phyloP scores from a whole-genome alignment of 148 eudicot genomes.

The Rhododendron vialii region DNA sequence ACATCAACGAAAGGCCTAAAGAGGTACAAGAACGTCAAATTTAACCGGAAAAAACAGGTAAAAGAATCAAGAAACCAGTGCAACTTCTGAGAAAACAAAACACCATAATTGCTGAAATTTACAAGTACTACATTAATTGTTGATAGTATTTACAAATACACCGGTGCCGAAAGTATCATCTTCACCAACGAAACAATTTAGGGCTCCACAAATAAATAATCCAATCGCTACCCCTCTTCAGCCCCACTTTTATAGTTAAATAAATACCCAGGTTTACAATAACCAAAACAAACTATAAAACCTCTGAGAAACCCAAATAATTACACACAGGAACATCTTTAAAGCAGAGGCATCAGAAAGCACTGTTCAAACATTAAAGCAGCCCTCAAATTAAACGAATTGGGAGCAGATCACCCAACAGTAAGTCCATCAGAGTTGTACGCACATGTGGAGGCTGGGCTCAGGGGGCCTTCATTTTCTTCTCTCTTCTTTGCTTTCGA shows the following conservation, averaged over 20 bases:
- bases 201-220: too few species aligned
- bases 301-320: neutral
- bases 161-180: too few species aligned
- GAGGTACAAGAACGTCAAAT: neutral
- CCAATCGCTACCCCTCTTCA: too few species aligned
- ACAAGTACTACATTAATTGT: neutral
- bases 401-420: neutral
- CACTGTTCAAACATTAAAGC: neutral
- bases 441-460: conserved; percentile 7
- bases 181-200: too few species aligned
- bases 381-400: neutral
- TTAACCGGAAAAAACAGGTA: neutral
- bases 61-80: neutral
- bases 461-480: neutral
- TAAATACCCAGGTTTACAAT: too few species aligned
- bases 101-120: neutral
- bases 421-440: conserved; percentile 4
- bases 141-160: too few species aligned
- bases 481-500: neutral
- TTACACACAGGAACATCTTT: too few species aligned
- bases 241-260: too few species aligned
- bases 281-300: neutral
- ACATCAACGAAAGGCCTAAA: neutral
- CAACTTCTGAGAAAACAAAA: neutral
- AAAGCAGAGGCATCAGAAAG: too few species aligned